Base-by-base conservation (phyloP, 805 yeast genomes). In the Wickerhamiella nectarea region DNA sequence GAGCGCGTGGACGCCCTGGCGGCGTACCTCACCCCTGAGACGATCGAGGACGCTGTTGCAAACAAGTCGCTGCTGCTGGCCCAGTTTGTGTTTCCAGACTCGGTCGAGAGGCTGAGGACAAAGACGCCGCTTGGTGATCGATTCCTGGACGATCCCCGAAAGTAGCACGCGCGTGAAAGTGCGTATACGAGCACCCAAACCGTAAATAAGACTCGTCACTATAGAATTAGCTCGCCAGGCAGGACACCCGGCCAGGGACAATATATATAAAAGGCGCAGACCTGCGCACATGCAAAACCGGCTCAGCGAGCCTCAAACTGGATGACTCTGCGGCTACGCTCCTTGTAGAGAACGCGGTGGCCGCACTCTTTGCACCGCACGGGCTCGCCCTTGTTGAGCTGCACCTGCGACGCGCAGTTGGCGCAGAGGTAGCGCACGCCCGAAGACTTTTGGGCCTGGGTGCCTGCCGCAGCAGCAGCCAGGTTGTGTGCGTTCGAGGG, bases 361-460 rank as follows among this genome's bases (percentile, higher is more conserved):
- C 98, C 98, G 66, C 98, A 91, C 55, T 87, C 94, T 66, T 86
- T 87, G 68, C 98, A 91, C 69, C 97, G 82, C 51, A 91, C 94
- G 24, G 97, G 94, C 63, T 91, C 98, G 54, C 82, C 84, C 66
- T 89, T 85, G 43, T 85, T 78, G 53, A 91, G 74, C 2, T 94
- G 76, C 54, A 87, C 80, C 44, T 80, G 78, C 45, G 87, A 75
- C 7, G 96, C 94, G 66, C 98, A 91, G 68, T 85, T 91, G 36
- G 97, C 95, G 65, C 98, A 89, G 60, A 86, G 78, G 66, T 89
- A 89, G 57, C 81, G 83, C 55, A 86, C 91, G 45, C 95, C 94
- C 56, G 78, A 79, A 47, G 78, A 76, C 60, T 79, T 76, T 47
- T 77, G 69, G 49, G 72, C 72, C 41, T 74, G 65, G 48, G 82